These are phyloP conservation scores for Arthrinium phaeospermum DNA, from an alignment of 2,329 filamentous ascomycete species.

Conservation along the genomic window DNA sequence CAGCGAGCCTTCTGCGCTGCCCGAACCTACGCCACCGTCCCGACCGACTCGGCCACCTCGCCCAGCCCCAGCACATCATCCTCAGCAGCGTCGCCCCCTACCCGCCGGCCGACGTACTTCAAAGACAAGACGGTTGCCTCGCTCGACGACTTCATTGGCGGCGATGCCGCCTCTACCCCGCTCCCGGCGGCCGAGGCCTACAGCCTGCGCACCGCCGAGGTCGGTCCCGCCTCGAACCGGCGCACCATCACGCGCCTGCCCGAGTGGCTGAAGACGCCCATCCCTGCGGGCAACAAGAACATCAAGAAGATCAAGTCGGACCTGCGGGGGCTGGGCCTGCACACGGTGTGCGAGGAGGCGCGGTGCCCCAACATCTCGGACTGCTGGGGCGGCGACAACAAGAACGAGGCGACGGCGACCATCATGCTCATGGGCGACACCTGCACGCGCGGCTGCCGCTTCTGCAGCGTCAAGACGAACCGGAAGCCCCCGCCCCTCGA, in stretches of 20 bases:
- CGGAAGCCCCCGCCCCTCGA: constrained; percentile 80
- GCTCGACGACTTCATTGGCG: constrained; percentile 62
- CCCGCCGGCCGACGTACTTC: constrained; percentile 59
- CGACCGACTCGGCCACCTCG: constrained; percentile 29
- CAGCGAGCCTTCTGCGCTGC: constrained; percentile 34
- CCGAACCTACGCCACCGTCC: constrained; percentile 38
- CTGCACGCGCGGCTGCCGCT: constrained; percentile 93
- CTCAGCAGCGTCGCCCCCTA: constrained; percentile 28
- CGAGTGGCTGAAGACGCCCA: constrained; percentile 94
- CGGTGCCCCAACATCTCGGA: constrained; percentile 97
- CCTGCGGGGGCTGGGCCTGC: constrained; percentile 83
- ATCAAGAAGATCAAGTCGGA: constrained; percentile 97
- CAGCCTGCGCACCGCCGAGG: constrained; percentile 65
- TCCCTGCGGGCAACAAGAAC: constrained; percentile 79
- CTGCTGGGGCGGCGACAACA: constrained; percentile 93
- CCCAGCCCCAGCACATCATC: background rate
- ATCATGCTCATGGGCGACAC: constrained; percentile 99
- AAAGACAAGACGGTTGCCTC: constrained; percentile 63
- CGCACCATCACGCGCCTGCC: constrained; percentile 77
- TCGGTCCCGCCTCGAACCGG: constrained; percentile 67
- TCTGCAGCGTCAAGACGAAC: constrained; percentile 95
- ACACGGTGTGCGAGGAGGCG: constrained; percentile 98
- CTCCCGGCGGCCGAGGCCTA: constrained; percentile 62
- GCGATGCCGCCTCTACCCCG: constrained; percentile 41
- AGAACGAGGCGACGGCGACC: constrained; percentile 90